Evolutionary conservation across 163 green algal species (phyloP).

Genomic region (Volvox carteri): DNA sequence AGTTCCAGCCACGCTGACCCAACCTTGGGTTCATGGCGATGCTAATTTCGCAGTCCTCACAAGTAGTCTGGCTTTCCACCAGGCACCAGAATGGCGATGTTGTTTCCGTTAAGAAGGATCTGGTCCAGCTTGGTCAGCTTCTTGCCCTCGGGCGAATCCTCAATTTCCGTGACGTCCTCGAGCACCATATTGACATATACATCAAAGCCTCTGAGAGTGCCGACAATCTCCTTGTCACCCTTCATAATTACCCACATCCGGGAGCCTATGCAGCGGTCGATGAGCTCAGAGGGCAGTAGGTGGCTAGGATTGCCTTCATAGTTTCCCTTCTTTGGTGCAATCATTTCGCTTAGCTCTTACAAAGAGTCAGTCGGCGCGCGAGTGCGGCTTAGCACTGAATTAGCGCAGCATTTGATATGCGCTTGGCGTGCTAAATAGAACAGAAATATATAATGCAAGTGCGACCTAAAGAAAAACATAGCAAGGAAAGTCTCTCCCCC

Average conservation of each 20-base stretch:
- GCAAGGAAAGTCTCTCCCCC: no score
- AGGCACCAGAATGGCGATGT: slow-evolving; percentile 94
- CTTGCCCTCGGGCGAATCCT: slow-evolving; percentile 83
- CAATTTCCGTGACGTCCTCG: slow-evolving; percentile 96
- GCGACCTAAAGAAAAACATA: no score
- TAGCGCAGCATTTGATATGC: no score
- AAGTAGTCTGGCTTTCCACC: slow-evolving; percentile 88
- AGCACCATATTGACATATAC: slow-evolving; percentile 99
- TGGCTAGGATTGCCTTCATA: slow-evolving; percentile 84
- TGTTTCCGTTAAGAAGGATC: slow-evolving; percentile 99
- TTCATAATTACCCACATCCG: slow-evolving; percentile 98
- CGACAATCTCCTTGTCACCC: slow-evolving; percentile 92
- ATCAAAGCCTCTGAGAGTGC: slow-evolving; percentile 96
- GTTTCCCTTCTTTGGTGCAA: slow-evolving; percentile 66
- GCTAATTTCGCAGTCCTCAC: neutral
- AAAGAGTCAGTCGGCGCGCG: neutral
- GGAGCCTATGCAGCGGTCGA: slow-evolving; percentile 95
- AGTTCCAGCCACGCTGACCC: no score
- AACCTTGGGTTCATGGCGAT: no score
- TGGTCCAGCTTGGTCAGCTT: slow-evolving; percentile 92
- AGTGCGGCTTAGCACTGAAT: no score
- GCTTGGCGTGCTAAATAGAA: no score
- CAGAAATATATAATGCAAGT: no score
- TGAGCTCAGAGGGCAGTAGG: slow-evolving; percentile 94
- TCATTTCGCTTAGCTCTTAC: slow-evolving; percentile 58